A percentile compares a stretch with the other conserved stretches of the same genome.
These are phyloP conservation scores for Fusarium compactum DNA, from an alignment of 2,329 filamentous ascomycete genomes.

Conservation along the genomic window DNA sequence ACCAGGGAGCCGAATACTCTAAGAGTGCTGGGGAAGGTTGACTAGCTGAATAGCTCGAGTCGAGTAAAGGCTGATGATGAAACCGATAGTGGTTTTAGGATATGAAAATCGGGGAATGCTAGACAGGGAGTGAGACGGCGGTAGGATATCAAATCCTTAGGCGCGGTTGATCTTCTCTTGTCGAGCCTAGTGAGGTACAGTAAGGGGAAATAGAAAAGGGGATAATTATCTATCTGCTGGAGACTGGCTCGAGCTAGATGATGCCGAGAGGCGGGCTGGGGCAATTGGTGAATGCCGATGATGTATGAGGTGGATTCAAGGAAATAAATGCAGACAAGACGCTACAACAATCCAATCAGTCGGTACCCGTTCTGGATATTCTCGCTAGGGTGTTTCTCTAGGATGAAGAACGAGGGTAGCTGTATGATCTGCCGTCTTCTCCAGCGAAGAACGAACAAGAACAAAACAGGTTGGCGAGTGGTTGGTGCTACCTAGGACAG, in stretches of 20 bases:
- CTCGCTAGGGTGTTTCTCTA: slow-evolving; percentile 6
- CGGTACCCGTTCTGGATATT: slow-evolving; percentile 1
- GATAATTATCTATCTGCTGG: slow-evolving; percentile 28
- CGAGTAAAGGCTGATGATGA: slow-evolving; percentile 29
- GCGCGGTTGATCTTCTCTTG: slow-evolving; percentile 26
- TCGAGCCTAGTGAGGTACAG: slow-evolving; percentile 7
- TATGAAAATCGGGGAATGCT: slow-evolving; percentile 22
- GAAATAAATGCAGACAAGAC: slow-evolving; percentile 38
- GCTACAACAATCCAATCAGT: slow-evolving; percentile 24
- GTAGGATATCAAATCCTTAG: slow-evolving; percentile 47
- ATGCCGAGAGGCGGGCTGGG: slow-evolving; percentile 28
- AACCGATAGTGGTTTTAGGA: slow-evolving; percentile 38
- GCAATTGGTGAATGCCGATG: slow-evolving; percentile 36
- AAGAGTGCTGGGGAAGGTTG: slow-evolving; percentile 27
- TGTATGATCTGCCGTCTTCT: slow-evolving; percentile 32
- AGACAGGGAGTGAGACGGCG: slow-evolving; percentile 32
- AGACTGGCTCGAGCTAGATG: slow-evolving; percentile 45
- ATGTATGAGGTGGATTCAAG: slow-evolving; percentile 35
- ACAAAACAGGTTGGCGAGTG: slow-evolving; percentile 16
- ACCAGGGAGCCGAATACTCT: slow-evolving; percentile 40
- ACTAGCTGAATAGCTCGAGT: slow-evolving; percentile 11
- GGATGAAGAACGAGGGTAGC: slow-evolving; percentile 40
- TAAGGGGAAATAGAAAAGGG: slow-evolving; percentile 20
- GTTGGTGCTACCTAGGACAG: slow-evolving; percentile 20
- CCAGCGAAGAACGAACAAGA: slow-evolving; percentile 37